Percentiles rank a stretch among this genome's conserved stretches.
phyloP scores from a whole-genome alignment of 805 yeast genomes.

The Suhomyces faveliae region DNA sequence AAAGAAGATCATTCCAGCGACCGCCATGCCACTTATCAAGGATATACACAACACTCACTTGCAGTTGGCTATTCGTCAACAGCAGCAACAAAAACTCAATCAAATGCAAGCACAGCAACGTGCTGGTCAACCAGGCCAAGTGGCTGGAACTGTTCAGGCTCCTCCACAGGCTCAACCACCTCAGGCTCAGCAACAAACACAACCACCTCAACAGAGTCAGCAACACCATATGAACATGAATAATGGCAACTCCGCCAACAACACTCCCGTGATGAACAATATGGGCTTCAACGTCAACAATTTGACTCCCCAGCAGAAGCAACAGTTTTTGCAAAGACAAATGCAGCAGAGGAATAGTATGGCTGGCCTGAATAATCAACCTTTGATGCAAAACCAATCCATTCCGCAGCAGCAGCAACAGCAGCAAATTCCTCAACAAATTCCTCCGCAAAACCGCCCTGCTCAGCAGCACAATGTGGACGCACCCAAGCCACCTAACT shows the following conservation, averaged over 20 bases:
- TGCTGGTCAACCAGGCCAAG: slow-evolving; percentile 7
- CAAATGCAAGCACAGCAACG: slow-evolving; percentile 20
- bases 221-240: slow-evolving; percentile 11
- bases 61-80: slow-evolving; percentile 53
- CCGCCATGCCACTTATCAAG: slow-evolving; percentile 57
- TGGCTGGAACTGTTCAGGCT: slow-evolving; percentile 2
- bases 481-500: slow-evolving; percentile 26
- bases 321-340: slow-evolving; percentile 38
- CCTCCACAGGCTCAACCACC: slow-evolving; percentile 8
- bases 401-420: slow-evolving; percentile 20
- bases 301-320: slow-evolving; percentile 37
- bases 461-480: slow-evolving; percentile 4
- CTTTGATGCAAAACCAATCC: slow-evolving; percentile 21
- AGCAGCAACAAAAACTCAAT: slow-evolving; percentile 42
- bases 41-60: slow-evolving; percentile 67
- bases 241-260: slow-evolving; percentile 8
- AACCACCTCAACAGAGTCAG: slow-evolving; percentile 10
- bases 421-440: slow-evolving; percentile 21
- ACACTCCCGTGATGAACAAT: slow-evolving; percentile 15
- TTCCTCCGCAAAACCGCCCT: slow-evolving; percentile 16
- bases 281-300: slow-evolving; percentile 21
- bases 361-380: slow-evolving; percentile 13
- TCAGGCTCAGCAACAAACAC: slow-evolving; percentile 16
- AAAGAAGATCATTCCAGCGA: slow-evolving; percentile 56
- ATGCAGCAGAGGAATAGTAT: slow-evolving; percentile 24